Conservation (phyloP, 2,329 filamentous ascomycete genomes). For the Didymellaceae sp. region DNA sequence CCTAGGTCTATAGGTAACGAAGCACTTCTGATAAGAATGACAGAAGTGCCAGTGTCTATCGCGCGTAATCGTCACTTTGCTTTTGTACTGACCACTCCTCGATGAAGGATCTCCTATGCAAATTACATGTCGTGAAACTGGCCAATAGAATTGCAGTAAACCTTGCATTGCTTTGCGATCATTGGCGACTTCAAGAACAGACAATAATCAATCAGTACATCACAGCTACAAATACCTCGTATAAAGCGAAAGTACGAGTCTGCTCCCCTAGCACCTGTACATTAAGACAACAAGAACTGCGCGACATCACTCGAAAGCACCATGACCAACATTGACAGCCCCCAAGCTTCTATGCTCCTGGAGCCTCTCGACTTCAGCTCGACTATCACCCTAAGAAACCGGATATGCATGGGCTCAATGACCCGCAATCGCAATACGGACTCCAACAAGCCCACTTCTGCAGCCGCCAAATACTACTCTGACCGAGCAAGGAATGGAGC, state of each 20-base stretch:
- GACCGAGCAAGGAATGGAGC: conserved; percentile 27
- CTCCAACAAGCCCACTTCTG: conserved; percentile 22
- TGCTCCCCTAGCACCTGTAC: background rate
- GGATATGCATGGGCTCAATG: conserved; percentile 35
- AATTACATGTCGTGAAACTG: background rate
- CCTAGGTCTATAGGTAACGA: no score
- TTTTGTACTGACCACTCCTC: background rate
- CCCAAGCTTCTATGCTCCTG: background rate
- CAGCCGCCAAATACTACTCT: conserved; percentile 25
- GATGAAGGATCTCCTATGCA: background rate
- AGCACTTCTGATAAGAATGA: no score
- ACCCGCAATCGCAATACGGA: conserved; percentile 35
- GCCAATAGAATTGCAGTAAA: conserved; percentile 2
- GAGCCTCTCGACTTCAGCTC: background rate
- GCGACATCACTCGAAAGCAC: no score
- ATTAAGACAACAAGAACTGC: no score
- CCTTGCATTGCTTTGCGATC: background rate
- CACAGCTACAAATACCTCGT: background rate
- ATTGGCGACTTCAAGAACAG: conserved; percentile 12
- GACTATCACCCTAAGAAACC: conserved; percentile 13
- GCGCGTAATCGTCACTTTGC: background rate
- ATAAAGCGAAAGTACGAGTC: background rate
- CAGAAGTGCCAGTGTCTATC: background rate
- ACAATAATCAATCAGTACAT: background rate
- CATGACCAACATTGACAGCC: background rate